Percentiles rank a stretch among this genome's conserved stretches.
phyloP scores from a whole-genome alignment of 108 stramenopile genomes.

The Schizochytrium sp. region DNA sequence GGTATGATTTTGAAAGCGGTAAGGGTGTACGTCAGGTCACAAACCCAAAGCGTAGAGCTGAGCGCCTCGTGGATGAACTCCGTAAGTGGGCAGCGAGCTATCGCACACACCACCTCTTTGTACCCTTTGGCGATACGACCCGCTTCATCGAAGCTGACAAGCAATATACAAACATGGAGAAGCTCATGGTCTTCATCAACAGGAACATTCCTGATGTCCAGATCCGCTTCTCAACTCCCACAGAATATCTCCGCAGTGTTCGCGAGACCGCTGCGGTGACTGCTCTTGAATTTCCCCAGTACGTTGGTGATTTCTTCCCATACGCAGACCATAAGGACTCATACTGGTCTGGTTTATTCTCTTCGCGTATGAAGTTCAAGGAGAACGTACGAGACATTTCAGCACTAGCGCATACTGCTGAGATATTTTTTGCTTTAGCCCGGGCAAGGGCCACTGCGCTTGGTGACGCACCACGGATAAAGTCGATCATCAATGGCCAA shows the following conservation, averaged over 20 bases:
- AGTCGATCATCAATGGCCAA: conserved; percentile 34
- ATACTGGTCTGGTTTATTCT: conserved; percentile 56
- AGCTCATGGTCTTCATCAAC: conserved; percentile 42
- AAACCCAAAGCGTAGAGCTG: conserved; percentile 24
- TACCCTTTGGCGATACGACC: conserved; percentile 48
- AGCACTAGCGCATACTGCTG: not conserved
- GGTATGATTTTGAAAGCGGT: conserved; percentile 57
- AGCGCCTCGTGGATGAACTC: conserved; percentile 13
- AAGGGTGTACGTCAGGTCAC: conserved; percentile 56
- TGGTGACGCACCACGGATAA: conserved; percentile 22
- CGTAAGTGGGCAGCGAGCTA: conserved; percentile 36
- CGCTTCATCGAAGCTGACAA: conserved; percentile 55
- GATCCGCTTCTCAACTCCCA: conserved; percentile 48
- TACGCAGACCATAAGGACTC: conserved; percentile 56
- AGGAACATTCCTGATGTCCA: conserved; percentile 29
- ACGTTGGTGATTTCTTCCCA: conserved; percentile 45
- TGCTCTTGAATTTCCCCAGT: conserved; percentile 44
- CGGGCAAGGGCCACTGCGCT: conserved; percentile 29
- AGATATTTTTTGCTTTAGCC: conserved; percentile 37
- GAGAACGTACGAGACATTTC: not conserved
- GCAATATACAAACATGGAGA: conserved; percentile 59
- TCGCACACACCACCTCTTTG: conserved; percentile 57
- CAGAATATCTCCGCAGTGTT: conserved; percentile 13
- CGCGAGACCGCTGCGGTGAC: conserved; percentile 58
- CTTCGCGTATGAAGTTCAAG: conserved; percentile 15